Percentiles rank a stretch among this genome's conserved stretches.
Evolutionary conservation across 805 yeast genomes (phyloP).

Genomic region (Monosporozyma unispora): DNA sequence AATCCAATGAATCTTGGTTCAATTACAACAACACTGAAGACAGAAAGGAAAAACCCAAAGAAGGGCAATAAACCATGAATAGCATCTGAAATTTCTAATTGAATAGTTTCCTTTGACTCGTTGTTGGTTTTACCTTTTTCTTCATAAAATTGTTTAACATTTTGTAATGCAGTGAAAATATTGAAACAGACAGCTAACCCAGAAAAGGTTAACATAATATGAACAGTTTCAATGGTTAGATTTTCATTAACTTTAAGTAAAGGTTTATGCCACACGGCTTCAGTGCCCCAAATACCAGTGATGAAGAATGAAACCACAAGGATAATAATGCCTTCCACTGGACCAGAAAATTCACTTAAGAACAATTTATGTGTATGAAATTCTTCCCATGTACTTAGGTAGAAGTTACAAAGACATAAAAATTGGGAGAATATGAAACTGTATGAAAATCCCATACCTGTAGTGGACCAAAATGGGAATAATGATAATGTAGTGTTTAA

Average conservation of each 20-base stretch:
- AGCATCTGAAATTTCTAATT: slow-evolving; percentile 28
- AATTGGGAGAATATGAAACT: slow-evolving; percentile 55
- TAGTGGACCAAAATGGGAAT: slow-evolving; percentile 62
- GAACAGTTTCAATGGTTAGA: slow-evolving; percentile 35
- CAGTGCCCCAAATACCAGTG: slow-evolving; percentile 66
- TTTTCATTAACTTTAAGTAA: slow-evolving; percentile 24
- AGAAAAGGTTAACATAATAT: slow-evolving; percentile 49
- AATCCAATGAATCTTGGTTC: slow-evolving; percentile 43
- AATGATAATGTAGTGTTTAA: slow-evolving; percentile 75
- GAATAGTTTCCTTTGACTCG: slow-evolving; percentile 17
- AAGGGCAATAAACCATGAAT: slow-evolving; percentile 62
- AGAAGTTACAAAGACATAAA: slow-evolving; percentile 66
- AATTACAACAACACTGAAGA: slow-evolving; percentile 39
- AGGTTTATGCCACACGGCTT: slow-evolving; percentile 47
- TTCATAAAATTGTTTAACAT: slow-evolving; percentile 43
- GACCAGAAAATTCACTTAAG: slow-evolving; percentile 79
- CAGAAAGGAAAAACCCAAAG: slow-evolving; percentile 42
- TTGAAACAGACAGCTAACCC: slow-evolving; percentile 52
- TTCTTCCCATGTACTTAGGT: slow-evolving; percentile 93
- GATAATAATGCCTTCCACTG: slow-evolving; percentile 85
- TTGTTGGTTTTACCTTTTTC: slow-evolving; percentile 18
- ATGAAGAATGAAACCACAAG: slow-evolving; percentile 44
- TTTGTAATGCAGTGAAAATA: slow-evolving; percentile 57
- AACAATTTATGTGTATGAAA: slow-evolving; percentile 80
- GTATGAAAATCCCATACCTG: slow-evolving; percentile 67